Percentiles rank a stretch among this genome's conserved stretches.
phyloP scores from a whole-genome alignment of 2,329 filamentous ascomycete species.

The Fusarium oxysporum region DNA sequence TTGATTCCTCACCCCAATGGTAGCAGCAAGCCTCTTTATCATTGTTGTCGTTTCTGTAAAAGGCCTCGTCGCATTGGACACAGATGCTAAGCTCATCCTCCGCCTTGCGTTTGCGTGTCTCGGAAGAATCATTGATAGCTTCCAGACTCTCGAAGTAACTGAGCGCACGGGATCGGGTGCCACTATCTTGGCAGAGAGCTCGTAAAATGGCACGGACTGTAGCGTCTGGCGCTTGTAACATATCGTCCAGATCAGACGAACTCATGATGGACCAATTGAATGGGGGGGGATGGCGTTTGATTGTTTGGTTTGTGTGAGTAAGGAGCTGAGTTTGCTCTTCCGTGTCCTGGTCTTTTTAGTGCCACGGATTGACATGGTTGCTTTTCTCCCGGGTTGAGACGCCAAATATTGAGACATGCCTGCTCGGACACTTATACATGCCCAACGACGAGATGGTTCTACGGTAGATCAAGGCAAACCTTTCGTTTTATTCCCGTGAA shows the following conservation, averaged over 20 bases:
- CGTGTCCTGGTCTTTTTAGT: neutral
- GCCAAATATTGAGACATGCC: constrained; percentile 17
- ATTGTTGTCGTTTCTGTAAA: neutral
- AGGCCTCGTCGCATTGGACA: constrained; percentile 16
- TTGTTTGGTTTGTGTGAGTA: neutral
- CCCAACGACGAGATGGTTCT: neutral
- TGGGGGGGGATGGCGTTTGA: neutral
- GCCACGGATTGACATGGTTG: neutral
- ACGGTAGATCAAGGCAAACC: neutral
- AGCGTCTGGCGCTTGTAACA: constrained; percentile 7
- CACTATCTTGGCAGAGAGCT: constrained; percentile 18
- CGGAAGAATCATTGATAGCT: neutral
- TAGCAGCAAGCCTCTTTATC: constrained; percentile 14
- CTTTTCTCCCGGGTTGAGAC: neutral
- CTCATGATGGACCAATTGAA: neutral
- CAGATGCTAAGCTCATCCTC: constrained; percentile 13
- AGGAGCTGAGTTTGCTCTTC: neutral
- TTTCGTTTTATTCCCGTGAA: neutral
- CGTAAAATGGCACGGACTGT: constrained; percentile 25
- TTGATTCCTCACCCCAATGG: constrained; percentile 23
- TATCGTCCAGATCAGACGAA: neutral
- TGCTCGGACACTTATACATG: neutral
- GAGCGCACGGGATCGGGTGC: neutral
- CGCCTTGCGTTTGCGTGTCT: constrained; percentile 25
- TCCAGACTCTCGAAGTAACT: neutral